Conservation (phyloP, 2,329 filamentous ascomycete species). For the Raffaelea ambrosiae region DNA sequence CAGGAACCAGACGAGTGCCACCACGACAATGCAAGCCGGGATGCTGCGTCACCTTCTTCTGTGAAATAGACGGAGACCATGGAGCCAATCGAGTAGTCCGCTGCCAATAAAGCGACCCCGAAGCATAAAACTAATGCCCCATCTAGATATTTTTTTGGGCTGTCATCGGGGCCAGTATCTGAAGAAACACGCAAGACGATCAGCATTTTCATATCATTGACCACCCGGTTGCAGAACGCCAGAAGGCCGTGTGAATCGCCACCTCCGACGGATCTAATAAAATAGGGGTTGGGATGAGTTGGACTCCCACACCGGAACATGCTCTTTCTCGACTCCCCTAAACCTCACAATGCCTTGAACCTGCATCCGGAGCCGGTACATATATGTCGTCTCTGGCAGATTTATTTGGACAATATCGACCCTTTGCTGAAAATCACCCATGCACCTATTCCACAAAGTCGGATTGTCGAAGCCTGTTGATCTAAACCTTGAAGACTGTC, state of each 20-base stretch:
- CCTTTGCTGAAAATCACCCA: slow-evolving; percentile 52
- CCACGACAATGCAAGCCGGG: background rate
- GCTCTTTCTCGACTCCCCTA: slow-evolving; percentile 37
- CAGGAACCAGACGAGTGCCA: background rate
- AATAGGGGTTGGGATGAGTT: background rate
- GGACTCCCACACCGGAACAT: slow-evolving; percentile 27
- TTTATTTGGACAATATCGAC: slow-evolving; percentile 50
- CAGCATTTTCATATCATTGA: too few relatives aligned
- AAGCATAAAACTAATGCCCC: too few relatives aligned
- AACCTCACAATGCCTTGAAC: slow-evolving; percentile 33
- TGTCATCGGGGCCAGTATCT: too few relatives aligned
- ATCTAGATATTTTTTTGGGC: too few relatives aligned
- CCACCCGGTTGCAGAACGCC: too few relatives aligned
- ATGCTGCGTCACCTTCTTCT: too few relatives aligned
- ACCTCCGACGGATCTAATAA: background rate
- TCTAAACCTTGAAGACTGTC: too few relatives aligned
- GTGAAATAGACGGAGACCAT: too few relatives aligned
- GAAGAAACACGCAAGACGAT: too few relatives aligned
- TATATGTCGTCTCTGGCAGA: slow-evolving; percentile 46
- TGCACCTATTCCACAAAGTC: slow-evolving; percentile 41
- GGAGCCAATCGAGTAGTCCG: too few relatives aligned
- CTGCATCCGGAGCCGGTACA: slow-evolving; percentile 40
- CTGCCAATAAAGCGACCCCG: too few relatives aligned
- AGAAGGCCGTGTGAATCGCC: too few relatives aligned
- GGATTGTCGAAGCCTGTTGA: slow-evolving; percentile 46